A percentile compares a stretch with the other conserved stretches of the same genome.
Evolutionary conservation across 441 rosid species (phyloP).

Genomic region (Euphorbia schlechtendalii): DNA sequence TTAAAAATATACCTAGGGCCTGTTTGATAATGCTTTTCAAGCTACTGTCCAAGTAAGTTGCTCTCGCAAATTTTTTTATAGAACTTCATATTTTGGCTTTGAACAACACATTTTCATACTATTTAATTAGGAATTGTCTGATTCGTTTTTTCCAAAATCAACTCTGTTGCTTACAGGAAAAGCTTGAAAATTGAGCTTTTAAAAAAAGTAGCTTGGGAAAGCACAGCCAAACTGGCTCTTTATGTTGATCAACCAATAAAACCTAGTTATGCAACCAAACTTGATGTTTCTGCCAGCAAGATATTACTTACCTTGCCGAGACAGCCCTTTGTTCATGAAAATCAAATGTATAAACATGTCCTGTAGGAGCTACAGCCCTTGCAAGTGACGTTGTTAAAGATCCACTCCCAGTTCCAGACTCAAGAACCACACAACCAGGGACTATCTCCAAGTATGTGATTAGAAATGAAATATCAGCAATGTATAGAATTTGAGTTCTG

Average conservation of each 20-base stretch:
- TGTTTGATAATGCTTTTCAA: no score
- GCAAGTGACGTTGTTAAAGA: slow-evolving; percentile 81
- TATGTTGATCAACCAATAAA: background rate
- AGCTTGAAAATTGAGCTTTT: no score
- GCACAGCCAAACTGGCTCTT: no score
- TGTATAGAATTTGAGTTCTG: slow-evolving; percentile 89
- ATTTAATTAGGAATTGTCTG: no score
- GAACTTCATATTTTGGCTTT: no score
- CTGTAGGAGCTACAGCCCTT: slow-evolving; percentile 80
- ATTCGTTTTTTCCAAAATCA: no score
- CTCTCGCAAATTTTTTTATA: no score
- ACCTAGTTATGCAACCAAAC: background rate
- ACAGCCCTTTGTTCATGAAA: slow-evolving; percentile 88
- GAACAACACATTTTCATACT: no score
- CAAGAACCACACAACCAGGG: slow-evolving; percentile 81
- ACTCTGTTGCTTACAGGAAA: no score
- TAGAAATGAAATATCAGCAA: slow-evolving; percentile 83
- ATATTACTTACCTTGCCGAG: slow-evolving; percentile 60
- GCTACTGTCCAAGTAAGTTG: no score
- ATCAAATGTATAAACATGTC: slow-evolving; percentile 87
- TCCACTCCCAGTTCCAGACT: slow-evolving; percentile 93
- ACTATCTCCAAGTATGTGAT: slow-evolving; percentile 73
- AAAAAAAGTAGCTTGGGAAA: no score
- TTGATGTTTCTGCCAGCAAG: background rate
- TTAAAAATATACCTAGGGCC: background rate